Evolutionary conservation across 2,329 filamentous ascomycete genomes (phyloP), one percentile per base, ranked within the genome.

Genomic region (Aspergillus latus): DNA sequence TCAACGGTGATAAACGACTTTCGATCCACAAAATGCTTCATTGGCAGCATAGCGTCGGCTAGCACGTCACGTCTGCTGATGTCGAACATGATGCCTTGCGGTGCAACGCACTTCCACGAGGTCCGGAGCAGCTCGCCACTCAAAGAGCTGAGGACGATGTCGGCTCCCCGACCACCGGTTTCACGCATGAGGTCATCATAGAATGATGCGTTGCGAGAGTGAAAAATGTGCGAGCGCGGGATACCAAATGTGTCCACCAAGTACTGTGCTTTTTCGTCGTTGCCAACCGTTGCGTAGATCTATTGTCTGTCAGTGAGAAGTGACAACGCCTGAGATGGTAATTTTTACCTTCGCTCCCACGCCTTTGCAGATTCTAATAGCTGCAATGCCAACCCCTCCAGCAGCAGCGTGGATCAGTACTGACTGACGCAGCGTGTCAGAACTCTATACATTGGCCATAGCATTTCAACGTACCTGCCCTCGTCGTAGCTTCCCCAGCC

Each of bases 121-220:
- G 62, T 61, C 15, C 67, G 62, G 1, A 71, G 50, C 2, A 70
- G 47, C 3, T 70, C 65, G 2, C 67, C 69, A 1, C 66, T 59
- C 1, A 71, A 52, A 1, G 67, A 68, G 44, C 69, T 71, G 2
- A 72, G 56, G 5, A 68, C 64, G 2, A 70, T 11, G 40, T 72
- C 65, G 5, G 67, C 64, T 5, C 68, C 68, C 1, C 42, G 52
- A 0, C 63, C 60, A 2, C 54, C 28, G 1, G 68, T 71, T 9
- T 54, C 62, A 0, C 43, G 28, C 45, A 66, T 54, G 1, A 72
- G 8, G 16, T 50, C 58, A 1, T 11, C 7, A 0, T 59, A 16
- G 39, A 72, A 71, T 9, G 50, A 52, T 4, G 21, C 36, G 16
- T 60, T 47, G n/a, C 65, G 46, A 2, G 68, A 70, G 29, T 62